Evolutionary conservation across 306 rosid species (phyloP).

Genomic region (Echinosophora koreensis): DNA sequence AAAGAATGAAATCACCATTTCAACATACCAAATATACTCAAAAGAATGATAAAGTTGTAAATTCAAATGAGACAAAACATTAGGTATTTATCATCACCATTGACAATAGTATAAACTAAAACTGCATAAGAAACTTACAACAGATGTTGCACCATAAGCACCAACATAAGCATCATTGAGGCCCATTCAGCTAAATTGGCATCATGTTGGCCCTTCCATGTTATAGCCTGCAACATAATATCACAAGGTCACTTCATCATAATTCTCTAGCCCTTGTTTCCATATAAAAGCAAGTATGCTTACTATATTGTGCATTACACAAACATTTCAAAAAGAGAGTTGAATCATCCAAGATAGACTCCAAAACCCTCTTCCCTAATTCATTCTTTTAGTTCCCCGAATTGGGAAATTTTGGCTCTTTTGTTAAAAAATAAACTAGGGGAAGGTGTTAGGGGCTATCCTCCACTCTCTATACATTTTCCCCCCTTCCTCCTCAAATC

Average conservation of each 20-base stretch:
- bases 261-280: background rate
- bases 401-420: no score
- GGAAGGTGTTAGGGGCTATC: no score
- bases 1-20: no score
- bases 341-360: conserved; percentile 13
- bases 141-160: conserved; percentile 78
- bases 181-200: conserved; percentile 86
- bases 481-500: no score
- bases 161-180: conserved; percentile 82
- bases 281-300: background rate
- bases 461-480: no score
- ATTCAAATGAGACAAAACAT: conserved; percentile 14
- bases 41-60: conserved; percentile 13
- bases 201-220: conserved; percentile 88
- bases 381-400: no score
- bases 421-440: no score
- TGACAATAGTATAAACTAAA: conserved; percentile 3
- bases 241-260: conserved; percentile 12
- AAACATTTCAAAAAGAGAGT: conserved; percentile 1
- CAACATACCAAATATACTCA: background rate
- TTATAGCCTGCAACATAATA: conserved; percentile 72
- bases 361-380: conserved; percentile 20
- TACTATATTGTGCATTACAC: background rate
- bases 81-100: conserved; percentile 16
- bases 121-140: conserved; percentile 61